Base-by-base conservation (phyloP, 2,329 filamentous ascomycete species). In the Didymella sp. region DNA sequence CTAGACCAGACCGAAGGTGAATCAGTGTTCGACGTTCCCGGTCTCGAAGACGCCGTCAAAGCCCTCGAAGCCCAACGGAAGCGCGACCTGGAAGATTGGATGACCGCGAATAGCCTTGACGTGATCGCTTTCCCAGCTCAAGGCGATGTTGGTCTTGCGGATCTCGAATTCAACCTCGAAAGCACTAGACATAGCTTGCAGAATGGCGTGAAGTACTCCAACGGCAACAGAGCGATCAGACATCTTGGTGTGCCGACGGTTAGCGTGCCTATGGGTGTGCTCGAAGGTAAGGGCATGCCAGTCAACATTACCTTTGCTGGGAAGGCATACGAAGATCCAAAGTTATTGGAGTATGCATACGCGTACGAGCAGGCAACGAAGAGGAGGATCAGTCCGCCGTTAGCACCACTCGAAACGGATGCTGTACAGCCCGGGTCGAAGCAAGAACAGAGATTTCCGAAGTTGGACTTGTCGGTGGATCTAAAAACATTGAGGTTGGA, bases 171-270 rank as follows among this genome's bases (percentile, higher is more conserved):
- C 55, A 63, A 66, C 17, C 37, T 66, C 2, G 60, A 68, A 21
- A 71, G 69, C 47, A 58, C 68, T 6, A 57, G 33, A 9, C 73
- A 79, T 53, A 79, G 78, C 4, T 74, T 79, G 54, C 75, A 73
- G 25, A 83, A 85, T 44, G 84, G 84, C 0, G 78, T 85, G 4
- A 79, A 78, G 37, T 85, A 85, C 56, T 80, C 78, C 0, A 83
- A 85, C 51, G 83, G 83, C 0, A 84, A 84, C 48, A 73, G 82
- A 1, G 80, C 80, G 0, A 72, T 86, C 1, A 74, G 83, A 11
- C 83, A 86, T 51, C 72, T 85, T 2, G 84, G 84, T 0, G 77
- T 86, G 0, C 84, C 84, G 0, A 83, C 80, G 0, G 76, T 86
- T 2, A 81, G 77, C 0, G 81, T 85, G 0, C 79, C 82, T 0